These are phyloP conservation scores for Diaporthe amygdali DNA, from an alignment of 2,329 filamentous ascomycete genomes.

Conservation along the genomic window DNA sequence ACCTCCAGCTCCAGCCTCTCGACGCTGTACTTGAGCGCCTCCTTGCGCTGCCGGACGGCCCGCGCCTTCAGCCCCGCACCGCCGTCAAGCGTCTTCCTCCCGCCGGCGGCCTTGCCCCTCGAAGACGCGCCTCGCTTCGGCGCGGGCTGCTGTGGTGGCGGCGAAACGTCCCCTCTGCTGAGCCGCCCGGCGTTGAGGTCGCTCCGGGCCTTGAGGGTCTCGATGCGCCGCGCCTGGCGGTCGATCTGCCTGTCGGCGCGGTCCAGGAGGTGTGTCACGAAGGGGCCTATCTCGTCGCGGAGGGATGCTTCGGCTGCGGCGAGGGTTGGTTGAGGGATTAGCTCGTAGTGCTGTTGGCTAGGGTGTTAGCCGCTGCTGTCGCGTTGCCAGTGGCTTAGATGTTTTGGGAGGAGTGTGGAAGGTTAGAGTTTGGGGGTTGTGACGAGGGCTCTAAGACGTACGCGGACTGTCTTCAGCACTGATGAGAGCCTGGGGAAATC, in stretches of 20 bases:
- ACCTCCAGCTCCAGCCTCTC: conserved; percentile 86
- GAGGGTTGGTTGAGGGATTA: conserved; percentile 84
- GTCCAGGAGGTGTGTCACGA: conserved; percentile 77
- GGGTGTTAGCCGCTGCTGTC: background rate
- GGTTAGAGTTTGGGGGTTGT: background rate
- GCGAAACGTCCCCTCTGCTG: conserved; percentile 30
- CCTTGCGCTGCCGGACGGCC: conserved; percentile 79
- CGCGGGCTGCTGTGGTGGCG: background rate
- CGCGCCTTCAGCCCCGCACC: conserved; percentile 57
- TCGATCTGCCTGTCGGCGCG: conserved; percentile 85
- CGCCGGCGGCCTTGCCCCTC: conserved; percentile 25
- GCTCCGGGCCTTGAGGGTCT: conserved; percentile 80
- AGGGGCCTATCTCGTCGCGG: conserved; percentile 88
- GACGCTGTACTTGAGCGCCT: conserved; percentile 84
- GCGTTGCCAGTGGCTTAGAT: background rate
- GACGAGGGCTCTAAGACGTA: conserved; percentile 39
- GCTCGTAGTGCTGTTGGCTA: conserved; percentile 78
- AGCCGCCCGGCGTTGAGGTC: conserved; percentile 81
- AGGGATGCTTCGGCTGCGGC: conserved; percentile 82
- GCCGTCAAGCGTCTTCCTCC: conserved; percentile 52
- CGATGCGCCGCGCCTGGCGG: conserved; percentile 81
- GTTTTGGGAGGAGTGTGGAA: background rate
- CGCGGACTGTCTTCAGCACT: conserved; percentile 63
- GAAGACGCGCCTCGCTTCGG: background rate
- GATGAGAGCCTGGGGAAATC: conserved; percentile 62